phyloP scores from a whole-genome alignment of 163 green algal genomes.

The Scenedesmus sp. region DNA sequence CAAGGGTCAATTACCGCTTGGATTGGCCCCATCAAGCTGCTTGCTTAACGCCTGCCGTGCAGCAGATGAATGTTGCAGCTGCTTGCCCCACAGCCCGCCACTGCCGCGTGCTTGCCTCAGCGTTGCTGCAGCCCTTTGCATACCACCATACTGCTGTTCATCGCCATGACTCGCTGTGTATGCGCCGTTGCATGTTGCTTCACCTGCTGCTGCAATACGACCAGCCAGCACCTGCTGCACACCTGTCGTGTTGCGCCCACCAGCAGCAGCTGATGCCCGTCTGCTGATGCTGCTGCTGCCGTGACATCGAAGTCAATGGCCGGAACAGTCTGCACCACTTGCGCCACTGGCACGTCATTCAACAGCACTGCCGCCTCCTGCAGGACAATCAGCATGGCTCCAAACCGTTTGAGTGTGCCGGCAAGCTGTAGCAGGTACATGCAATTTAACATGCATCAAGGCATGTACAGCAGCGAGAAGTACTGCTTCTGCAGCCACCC shows the following conservation, averaged over 20 bases:
- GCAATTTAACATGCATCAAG: no score
- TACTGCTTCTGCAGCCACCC: not conserved
- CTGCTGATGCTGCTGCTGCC: constrained; percentile 28
- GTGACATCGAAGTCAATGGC: constrained; percentile 42
- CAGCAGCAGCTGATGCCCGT: constrained; percentile 58
- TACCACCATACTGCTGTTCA: no score
- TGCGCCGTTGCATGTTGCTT: not conserved
- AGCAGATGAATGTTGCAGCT: no score
- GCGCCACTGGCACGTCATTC: not conserved
- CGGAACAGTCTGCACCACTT: constrained; percentile 19
- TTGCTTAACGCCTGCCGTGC: no score
- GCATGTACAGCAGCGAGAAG: not conserved
- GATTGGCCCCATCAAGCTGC: no score
- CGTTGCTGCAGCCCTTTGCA: no score
- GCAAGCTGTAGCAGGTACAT: not conserved
- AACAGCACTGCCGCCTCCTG: constrained; percentile 12
- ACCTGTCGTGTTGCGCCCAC: constrained; percentile 33
- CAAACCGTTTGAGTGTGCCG: not conserved
- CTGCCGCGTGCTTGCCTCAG: no score
- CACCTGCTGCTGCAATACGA: no score
- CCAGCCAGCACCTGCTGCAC: not conserved
- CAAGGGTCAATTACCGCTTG: no score
- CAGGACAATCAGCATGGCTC: not conserved
- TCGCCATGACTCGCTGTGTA: no score
- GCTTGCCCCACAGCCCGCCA: no score